These are phyloP conservation scores for Solanum pimpinellifolium DNA, from an alignment of 257 asterid species.

Conservation along the genomic window DNA sequence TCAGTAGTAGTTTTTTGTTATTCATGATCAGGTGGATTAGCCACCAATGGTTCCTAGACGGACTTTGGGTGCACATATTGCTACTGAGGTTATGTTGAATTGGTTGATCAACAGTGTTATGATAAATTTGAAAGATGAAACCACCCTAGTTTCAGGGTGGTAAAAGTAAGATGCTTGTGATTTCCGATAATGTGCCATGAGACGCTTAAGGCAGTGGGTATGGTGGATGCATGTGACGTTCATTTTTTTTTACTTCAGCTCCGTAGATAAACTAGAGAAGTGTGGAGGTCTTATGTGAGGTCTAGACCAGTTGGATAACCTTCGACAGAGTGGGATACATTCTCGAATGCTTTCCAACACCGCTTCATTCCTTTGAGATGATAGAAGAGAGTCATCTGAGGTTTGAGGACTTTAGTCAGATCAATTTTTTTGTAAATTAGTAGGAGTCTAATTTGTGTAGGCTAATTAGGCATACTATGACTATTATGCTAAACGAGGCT, in stretches of 20 bases:
- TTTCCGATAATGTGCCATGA: background rate
- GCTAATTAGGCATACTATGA: background rate
- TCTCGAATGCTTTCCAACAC: background rate
- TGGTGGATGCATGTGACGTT: background rate
- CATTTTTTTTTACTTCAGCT: background rate
- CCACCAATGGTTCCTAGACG: background rate
- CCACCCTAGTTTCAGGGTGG: background rate
- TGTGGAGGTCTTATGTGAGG: background rate
- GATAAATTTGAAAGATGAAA: background rate
- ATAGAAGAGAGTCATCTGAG: background rate
- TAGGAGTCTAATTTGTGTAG: background rate
- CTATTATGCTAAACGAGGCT: background rate
- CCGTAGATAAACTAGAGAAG: background rate
- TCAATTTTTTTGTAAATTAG: background rate
- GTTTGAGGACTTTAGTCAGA: background rate
- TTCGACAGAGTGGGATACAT: fast-evolving
- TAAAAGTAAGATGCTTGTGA: background rate
- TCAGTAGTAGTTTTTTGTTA: fast-evolving
- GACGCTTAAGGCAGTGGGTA: background rate
- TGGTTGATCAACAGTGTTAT: background rate
- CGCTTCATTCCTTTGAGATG: background rate
- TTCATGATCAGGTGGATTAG: background rate
- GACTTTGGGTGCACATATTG: background rate
- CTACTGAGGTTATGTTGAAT: background rate
- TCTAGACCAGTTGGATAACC: too few species aligned